Percentiles rank a stretch among this genome's conserved stretches.
Conservation (phyloP, 768 basidiomycete genomes). For the Russula abietina region DNA sequence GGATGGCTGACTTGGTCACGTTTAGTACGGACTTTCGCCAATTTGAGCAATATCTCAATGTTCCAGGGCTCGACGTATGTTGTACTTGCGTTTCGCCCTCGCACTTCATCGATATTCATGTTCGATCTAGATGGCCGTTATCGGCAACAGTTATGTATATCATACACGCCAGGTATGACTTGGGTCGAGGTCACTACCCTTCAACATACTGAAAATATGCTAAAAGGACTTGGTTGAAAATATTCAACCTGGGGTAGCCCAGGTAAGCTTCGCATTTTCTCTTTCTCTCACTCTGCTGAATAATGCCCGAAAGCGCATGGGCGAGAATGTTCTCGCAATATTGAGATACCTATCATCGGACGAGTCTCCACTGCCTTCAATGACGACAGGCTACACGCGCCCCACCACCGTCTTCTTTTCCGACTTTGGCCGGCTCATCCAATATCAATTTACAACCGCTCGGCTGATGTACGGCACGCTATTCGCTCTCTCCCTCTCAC, state of each 20-base stretch:
- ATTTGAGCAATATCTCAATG: conserved; percentile 82
- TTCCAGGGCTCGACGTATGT: conserved; percentile 84
- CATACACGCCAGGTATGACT: conserved; percentile 78
- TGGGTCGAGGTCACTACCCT: not conserved
- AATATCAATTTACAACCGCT: conserved; percentile 72
- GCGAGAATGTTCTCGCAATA: conserved; percentile 77
- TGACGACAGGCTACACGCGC: conserved; percentile 44
- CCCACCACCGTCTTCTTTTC: conserved; percentile 77
- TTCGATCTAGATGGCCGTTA: conserved; percentile 67
- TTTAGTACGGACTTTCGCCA: conserved; percentile 90
- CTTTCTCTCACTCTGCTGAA: not conserved
- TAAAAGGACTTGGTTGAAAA: conserved; percentile 70
- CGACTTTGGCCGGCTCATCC: conserved; percentile 58
- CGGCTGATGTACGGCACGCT: conserved; percentile 53
- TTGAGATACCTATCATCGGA: conserved; percentile 66
- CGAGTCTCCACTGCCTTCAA: conserved; percentile 59
- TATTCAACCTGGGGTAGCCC: conserved; percentile 75
- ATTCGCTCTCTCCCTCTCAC: conserved; percentile 40
- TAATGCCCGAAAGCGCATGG: conserved; percentile 64
- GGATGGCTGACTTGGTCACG: conserved; percentile 6
- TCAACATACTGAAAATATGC: conserved; percentile 5
- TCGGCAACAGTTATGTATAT: conserved; percentile 89
- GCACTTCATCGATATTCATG: not conserved
- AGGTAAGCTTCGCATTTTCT: conserved; percentile 28
- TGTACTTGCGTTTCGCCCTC: not conserved